These are phyloP conservation scores for Fusarium sp. DNA, from an alignment of 2,329 filamentous ascomycete species.

Conservation along the genomic window DNA sequence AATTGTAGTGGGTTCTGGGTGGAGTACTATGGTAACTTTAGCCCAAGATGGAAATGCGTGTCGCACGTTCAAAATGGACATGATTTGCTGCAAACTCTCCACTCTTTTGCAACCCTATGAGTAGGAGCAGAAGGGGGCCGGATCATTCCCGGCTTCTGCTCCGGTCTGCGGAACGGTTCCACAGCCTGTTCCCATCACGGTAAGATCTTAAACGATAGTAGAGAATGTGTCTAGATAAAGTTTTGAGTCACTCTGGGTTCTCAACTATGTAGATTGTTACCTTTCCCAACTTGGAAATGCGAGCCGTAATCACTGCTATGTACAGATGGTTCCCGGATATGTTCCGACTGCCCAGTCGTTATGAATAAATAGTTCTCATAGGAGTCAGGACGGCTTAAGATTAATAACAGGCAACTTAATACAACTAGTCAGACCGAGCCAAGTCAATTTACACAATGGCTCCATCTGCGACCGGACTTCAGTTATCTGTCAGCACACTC, in stretches of 20 bases:
- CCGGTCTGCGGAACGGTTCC: neutral
- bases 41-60: neutral
- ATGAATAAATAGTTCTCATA: neutral
- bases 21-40: neutral
- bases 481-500: neutral
- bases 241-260: neutral
- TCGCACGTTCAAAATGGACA: neutral
- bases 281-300: neutral
- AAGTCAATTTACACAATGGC: neutral
- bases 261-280: neutral
- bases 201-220: too few relatives aligned
- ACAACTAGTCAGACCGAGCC: rapidly evolving
- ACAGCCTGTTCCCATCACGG: neutral
- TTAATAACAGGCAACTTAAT: neutral
- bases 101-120: neutral
- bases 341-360: neutral
- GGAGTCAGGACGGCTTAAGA: neutral
- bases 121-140: neutral
- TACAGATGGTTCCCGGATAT: neutral
- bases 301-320: neutral
- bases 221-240: neutral
- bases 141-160: neutral
- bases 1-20: neutral
- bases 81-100: neutral
- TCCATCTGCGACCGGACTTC: neutral